These are phyloP conservation scores for Clarkia xantiana DNA, from an alignment of 345 rosid species.

Conservation along the genomic window DNA sequence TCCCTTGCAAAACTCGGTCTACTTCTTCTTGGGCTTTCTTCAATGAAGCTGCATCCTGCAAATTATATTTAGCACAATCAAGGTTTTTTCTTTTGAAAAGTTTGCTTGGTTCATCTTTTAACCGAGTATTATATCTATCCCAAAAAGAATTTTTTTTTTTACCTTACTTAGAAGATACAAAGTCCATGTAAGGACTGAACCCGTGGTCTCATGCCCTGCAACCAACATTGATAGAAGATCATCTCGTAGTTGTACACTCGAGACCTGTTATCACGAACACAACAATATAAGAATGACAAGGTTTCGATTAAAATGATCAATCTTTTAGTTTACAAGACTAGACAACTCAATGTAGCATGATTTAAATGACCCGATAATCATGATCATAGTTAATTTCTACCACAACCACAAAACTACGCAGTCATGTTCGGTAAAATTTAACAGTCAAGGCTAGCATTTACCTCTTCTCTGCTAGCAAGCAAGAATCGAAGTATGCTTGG, in stretches of 20 bases:
- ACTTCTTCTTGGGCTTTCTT: conserved; percentile 80
- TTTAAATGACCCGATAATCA: no score
- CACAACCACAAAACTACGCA: no score
- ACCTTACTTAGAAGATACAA: conserved; percentile 90
- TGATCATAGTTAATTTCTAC: no score
- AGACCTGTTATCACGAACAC: conserved; percentile 33
- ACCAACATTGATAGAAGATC: conserved; percentile 94
- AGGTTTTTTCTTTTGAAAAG: no score
- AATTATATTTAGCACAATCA: no score
- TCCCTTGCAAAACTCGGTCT: conserved; percentile 65
- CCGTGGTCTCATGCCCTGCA: conserved; percentile 97
- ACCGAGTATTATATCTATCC: no score
- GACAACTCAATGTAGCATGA: no score
- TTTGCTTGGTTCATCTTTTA: no score
- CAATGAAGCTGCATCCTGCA: conserved; percentile 44
- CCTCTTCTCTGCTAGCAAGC: conserved; percentile 97
- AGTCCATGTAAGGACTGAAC: conserved; percentile 93
- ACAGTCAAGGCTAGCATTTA: conserved; percentile 6
- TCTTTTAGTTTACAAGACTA: not conserved
- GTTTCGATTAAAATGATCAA: no score
- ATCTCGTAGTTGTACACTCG: conserved; percentile 71
- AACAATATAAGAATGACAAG: conserved; percentile 3
- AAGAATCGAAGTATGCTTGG: conserved; percentile 88
- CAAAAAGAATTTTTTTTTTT: not conserved
- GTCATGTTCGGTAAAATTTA: not conserved